Evolutionary conservation across 1,284 basidiomycete genomes (phyloP).

Genomic region (Peniophora sp.): DNA sequence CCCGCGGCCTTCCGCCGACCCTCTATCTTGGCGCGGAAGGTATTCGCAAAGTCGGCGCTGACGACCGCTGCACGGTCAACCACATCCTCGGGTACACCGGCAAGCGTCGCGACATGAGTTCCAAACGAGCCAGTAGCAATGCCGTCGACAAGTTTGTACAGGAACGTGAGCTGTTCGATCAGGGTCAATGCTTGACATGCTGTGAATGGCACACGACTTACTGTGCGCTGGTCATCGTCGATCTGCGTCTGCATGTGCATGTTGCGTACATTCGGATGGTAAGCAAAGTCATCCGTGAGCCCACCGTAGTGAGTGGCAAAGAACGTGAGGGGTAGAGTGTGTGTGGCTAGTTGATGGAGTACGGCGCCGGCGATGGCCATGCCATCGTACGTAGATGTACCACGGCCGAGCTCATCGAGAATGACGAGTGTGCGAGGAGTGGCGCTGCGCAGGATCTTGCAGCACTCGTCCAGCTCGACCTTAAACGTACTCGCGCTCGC

Average conservation of each 20-base stretch:
- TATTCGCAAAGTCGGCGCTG: constrained; percentile 80
- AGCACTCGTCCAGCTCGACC: constrained; percentile 95
- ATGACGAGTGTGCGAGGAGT: constrained; percentile 91
- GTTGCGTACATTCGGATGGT: constrained; percentile 87
- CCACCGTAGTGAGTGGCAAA: constrained; percentile 88
- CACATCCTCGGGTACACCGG: constrained; percentile 73
- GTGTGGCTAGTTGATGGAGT: constrained; percentile 85
- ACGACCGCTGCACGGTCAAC: constrained; percentile 83
- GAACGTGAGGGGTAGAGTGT: constrained; percentile 79
- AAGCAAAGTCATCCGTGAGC: constrained; percentile 79
- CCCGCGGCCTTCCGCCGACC: constrained; percentile 46
- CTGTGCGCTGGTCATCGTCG: constrained; percentile 83
- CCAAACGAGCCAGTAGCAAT: constrained; percentile 90
- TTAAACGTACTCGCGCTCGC: constrained; percentile 93
- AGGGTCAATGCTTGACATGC: neutral
- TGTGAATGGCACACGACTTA: constrained; percentile 21
- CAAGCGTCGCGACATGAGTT: constrained; percentile 84
- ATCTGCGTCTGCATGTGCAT: constrained; percentile 95
- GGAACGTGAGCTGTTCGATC: constrained; percentile 68
- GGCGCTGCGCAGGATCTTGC: constrained; percentile 85
- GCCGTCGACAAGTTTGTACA: constrained; percentile 89
- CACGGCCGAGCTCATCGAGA: constrained; percentile 89
- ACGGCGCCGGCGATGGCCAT: constrained; percentile 96
- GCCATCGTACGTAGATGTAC: constrained; percentile 86
- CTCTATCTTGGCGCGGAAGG: constrained; percentile 74